These are phyloP conservation scores for Flaveria brownii DNA, from an alignment of 129 eudicot species.

Conservation along the genomic window DNA sequence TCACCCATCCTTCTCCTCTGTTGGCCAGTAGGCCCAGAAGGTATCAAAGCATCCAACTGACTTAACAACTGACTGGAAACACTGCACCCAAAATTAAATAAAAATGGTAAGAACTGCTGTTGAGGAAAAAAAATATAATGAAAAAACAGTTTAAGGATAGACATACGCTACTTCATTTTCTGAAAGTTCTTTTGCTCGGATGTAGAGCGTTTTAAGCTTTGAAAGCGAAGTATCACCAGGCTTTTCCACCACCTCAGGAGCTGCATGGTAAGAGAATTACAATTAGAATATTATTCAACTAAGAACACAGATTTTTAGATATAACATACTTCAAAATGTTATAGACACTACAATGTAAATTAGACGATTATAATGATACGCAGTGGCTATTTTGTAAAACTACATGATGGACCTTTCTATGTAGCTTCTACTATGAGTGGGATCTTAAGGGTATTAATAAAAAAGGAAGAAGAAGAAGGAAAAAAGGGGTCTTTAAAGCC, in stretches of 20 bases:
- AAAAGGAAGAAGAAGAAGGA: too few relatives aligned
- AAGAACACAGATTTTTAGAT: slow-evolving; percentile 9
- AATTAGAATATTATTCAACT: slow-evolving; percentile 1
- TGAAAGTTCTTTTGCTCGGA: slow-evolving; percentile 86
- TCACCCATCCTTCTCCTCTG: slow-evolving; percentile 85
- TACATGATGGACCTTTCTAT: background rate
- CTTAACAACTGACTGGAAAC: slow-evolving; percentile 59
- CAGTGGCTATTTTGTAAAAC: background rate
- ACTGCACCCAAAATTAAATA: slow-evolving; percentile 49
- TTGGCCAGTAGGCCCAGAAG: slow-evolving; percentile 83
- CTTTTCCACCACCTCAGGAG: slow-evolving; percentile 95
- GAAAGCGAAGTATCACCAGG: slow-evolving; percentile 87
- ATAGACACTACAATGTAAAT: background rate
- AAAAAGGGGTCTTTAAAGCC: too few relatives aligned
- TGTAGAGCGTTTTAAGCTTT: slow-evolving; percentile 73
- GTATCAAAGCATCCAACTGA: slow-evolving; percentile 69
- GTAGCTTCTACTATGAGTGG: too few relatives aligned
- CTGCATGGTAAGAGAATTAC: slow-evolving; percentile 42
- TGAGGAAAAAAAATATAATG: background rate
- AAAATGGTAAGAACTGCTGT: background rate
- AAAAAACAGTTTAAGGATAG: slow-evolving; percentile 10
- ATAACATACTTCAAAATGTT: background rate
- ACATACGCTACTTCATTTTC: slow-evolving; percentile 84
- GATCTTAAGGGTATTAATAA: too few relatives aligned
- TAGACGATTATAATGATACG: background rate